Evolutionary conservation across 176 grass and related monocot genomes (phyloP), one percentile per base, ranked within the genome.

Genomic region (Themeda triandra): DNA sequence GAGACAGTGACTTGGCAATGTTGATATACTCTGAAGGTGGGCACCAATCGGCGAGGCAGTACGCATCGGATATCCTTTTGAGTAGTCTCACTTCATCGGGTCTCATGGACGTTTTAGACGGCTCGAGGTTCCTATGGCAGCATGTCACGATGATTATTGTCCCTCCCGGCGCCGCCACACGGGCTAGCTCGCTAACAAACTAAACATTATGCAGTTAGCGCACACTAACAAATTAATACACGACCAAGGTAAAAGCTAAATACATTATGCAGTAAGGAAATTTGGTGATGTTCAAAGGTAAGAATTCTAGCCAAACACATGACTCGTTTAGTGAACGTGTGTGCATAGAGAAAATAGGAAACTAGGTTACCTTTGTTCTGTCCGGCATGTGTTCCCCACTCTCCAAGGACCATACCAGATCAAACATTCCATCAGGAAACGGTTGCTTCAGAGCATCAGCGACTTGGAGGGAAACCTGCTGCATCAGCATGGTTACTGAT

Each of bases 321-420:
- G 6, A 37, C 33, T 35, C 4, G 33, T 35, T 35, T 35, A 35
- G 33, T 35, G 33, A 35, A 35, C 33, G 33, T 35, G 33, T 35
- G 4, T 35, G 4, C 2, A 35, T 35, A 3, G 4, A 35, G 36
- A n/a, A n/a, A n/a, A n/a, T n/a, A 6, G 36, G 8, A 40, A 10
- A 41, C 10, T 11, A 41, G 40, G 9, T 78, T 80, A 98, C 95
- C 95, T 93, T 93, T 13, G 4, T 69, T 79, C 93, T 98, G 58
- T 98, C 89, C 58, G 89, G 91, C 95, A 98, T 98, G 83, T 98
- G 92, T 72, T 98, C 95, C 8, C 95, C 95, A 76, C 95, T 98
- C 83, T 98, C 95, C 95, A 98, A 93, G 73, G 95, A 98, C 92
- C 95, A 98, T 9, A 98, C 91, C 10, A 98, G 87, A 84, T 95